These are phyloP conservation scores for Tetracentron sinense DNA, from an alignment of 164 flowering plant genomes.

Conservation along the genomic window DNA sequence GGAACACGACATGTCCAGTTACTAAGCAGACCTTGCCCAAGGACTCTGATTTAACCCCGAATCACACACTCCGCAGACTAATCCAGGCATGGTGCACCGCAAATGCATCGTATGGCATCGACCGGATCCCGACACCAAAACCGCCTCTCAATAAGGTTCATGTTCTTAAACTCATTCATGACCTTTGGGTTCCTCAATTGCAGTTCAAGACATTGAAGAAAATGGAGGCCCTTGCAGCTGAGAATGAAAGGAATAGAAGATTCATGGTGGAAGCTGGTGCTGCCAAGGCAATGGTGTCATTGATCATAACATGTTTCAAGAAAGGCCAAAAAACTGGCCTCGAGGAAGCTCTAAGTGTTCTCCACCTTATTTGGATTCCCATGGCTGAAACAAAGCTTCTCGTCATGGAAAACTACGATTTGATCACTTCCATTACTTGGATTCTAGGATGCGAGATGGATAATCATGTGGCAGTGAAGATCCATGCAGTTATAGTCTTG, in stretches of 20 bases:
- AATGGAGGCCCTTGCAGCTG: slow-evolving; percentile 28
- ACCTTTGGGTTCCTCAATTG: slow-evolving; percentile 20
- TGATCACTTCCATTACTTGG: slow-evolving; percentile 45
- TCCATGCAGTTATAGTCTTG: slow-evolving; percentile 33
- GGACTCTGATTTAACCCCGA: slow-evolving; percentile 53
- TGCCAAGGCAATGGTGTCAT: slow-evolving; percentile 21
- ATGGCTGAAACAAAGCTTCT: slow-evolving; percentile 11
- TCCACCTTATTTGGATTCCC: slow-evolving; percentile 19
- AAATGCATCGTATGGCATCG: slow-evolving; percentile 36
- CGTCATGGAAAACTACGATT: slow-evolving; percentile 7
- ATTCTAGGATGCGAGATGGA: slow-evolving; percentile 14
- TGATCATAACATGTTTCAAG: slow-evolving; percentile 20
- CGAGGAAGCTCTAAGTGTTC: slow-evolving; percentile 40
- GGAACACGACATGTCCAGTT: slow-evolving; percentile 48
- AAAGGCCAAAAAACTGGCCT: slow-evolving; percentile 17
- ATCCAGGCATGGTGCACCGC: slow-evolving; percentile 62
- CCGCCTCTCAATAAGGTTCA: slow-evolving; percentile 30
- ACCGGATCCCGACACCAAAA: slow-evolving; percentile 50
- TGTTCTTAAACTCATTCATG: slow-evolving; percentile 30
- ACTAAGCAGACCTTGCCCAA: slow-evolving; percentile 45
- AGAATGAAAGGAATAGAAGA: slow-evolving; percentile 35
- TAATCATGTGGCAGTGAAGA: slow-evolving; percentile 10
- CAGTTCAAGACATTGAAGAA: slow-evolving; percentile 20
- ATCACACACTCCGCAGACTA: slow-evolving; percentile 63
- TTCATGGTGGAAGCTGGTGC: slow-evolving; percentile 48